Evolutionary conservation across 176 grass and related monocot species (phyloP).

Genomic region (Aegilops speltoides): DNA sequence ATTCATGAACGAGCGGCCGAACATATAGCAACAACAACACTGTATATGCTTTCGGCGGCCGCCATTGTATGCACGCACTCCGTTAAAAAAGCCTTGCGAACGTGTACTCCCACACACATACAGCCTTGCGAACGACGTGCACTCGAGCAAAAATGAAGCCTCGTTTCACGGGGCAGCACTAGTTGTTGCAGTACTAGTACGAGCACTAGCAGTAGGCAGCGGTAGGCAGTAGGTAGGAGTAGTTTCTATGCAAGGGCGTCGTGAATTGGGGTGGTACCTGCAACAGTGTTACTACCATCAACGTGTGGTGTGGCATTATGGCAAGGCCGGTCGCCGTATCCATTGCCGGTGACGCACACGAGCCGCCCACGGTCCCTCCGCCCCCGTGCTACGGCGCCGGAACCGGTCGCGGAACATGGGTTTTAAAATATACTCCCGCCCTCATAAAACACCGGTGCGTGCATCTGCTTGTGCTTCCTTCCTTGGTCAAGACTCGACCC

Average conservation of each 20-base stretch:
- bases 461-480: neutral
- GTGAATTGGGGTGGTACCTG: neutral
- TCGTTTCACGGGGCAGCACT: neutral
- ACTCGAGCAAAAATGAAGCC: neutral
- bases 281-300: neutral
- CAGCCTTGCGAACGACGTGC: neutral
- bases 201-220: neutral
- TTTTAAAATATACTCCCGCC: neutral
- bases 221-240: neutral
- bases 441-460: neutral
- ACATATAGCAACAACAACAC: neutral
- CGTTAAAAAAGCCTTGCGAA: neutral
- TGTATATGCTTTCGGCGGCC: neutral
- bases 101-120: neutral
- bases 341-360: neutral
- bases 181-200: neutral
- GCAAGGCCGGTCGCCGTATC: neutral
- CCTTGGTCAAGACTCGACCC: neutral
- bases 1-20: neutral
- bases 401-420: conserved; percentile 23
- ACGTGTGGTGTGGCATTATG: neutral
- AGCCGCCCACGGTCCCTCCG: neutral
- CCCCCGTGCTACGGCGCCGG: conserved; percentile 28
- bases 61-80: neutral
- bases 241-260: neutral